Conservation (phyloP, 192 early-diverging fungal genomes). For the Geosiphon pyriformis region DNA sequence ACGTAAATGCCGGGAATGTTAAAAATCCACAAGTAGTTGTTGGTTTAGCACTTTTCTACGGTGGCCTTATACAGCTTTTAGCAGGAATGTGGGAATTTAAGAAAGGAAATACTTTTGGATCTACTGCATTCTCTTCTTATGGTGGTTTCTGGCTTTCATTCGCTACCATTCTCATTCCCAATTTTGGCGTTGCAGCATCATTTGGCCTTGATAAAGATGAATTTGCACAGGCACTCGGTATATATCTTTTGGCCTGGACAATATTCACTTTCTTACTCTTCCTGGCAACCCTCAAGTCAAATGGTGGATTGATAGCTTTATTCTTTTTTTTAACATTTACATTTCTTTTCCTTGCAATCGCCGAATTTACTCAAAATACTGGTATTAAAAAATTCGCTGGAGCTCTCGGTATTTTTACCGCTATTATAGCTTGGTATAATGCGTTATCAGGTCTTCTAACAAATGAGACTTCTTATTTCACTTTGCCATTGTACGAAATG, state of each 20-base stretch:
- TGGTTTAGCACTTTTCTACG: conserved; percentile 68
- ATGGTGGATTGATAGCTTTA: conserved; percentile 54
- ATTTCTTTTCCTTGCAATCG: conserved; percentile 63
- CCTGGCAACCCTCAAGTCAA: conserved; percentile 58
- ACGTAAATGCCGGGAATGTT: conserved; percentile 57
- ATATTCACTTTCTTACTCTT: conserved; percentile 61
- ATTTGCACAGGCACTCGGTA: conserved; percentile 45
- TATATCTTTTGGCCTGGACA: conserved; percentile 51
- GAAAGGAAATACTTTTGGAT: conserved; percentile 75
- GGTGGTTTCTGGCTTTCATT: conserved; percentile 65
- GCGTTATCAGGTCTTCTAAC: conserved; percentile 56
- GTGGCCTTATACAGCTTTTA: conserved; percentile 67
- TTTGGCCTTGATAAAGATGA: conserved; percentile 25
- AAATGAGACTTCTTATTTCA: conserved; percentile 46
- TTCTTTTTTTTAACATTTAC: conserved; percentile 65
- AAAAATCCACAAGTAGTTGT: conserved; percentile 50
- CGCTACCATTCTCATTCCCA: conserved; percentile 52
- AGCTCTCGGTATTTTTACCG: conserved; percentile 65
- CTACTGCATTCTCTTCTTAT: conserved; percentile 70
- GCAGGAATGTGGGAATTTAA: conserved; percentile 85
- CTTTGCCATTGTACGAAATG: conserved; percentile 38
- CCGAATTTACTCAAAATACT: conserved; percentile 47
- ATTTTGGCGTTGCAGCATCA: conserved; percentile 42
- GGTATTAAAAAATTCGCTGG: conserved; percentile 44
- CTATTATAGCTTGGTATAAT: conserved; percentile 73